Conservation (phyloP, 75 land plant species). For the Cupressus sempervirens region DNA sequence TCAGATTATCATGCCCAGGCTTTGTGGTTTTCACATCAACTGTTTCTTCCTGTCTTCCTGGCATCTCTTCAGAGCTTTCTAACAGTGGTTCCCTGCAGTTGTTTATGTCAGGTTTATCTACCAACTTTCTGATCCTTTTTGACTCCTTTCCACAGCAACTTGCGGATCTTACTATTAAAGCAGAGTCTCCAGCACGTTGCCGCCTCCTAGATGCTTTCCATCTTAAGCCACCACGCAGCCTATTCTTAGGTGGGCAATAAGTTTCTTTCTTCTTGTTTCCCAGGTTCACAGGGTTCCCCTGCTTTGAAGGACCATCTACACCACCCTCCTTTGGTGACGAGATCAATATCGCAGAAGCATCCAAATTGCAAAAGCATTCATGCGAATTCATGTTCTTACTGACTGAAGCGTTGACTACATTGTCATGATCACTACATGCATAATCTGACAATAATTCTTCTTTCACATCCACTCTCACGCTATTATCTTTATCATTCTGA, state of each 20-base stretch:
- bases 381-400: not conserved
- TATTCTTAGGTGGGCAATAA: not conserved
- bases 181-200: not conserved
- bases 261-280: not conserved
- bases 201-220: constrained; percentile 2
- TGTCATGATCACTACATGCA: not conserved
- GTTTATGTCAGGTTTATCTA: not conserved
- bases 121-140: constrained; percentile 2
- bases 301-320: not conserved
- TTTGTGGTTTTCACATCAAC: not conserved
- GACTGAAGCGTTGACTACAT: not conserved
- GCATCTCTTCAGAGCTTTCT: not conserved
- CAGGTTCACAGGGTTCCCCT: not conserved
- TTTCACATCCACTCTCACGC: not conserved
- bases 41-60: not conserved
- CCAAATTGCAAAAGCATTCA: not conserved
- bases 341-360: not conserved
- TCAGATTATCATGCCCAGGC: not conserved
- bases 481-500: not conserved
- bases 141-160: not conserved
- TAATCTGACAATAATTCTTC: not conserved
- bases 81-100: not conserved
- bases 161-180: not conserved
- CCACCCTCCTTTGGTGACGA: not conserved
- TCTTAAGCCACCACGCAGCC: not conserved